Evolutionary conservation across 768 basidiomycete species (phyloP).

Genomic region (Naganishia onofrii): DNA sequence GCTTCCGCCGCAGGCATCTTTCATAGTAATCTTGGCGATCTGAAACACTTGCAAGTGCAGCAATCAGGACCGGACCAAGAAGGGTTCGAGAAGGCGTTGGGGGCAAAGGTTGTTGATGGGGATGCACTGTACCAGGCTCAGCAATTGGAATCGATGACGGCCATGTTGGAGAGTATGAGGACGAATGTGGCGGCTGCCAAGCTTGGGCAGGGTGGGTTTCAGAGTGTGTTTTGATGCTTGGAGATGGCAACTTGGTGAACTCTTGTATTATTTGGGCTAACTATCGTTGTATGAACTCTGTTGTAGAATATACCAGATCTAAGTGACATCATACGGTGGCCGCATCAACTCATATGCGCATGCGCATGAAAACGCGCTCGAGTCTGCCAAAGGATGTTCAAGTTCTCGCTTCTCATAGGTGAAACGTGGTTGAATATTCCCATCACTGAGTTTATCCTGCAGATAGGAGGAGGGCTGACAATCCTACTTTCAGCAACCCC

Average conservation of each 20-base stretch:
- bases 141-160: conserved; percentile 31
- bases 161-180: conserved; percentile 19
- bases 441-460: no score
- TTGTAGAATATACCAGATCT: background rate
- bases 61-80: conserved; percentile 31
- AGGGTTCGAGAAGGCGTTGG: conserved; percentile 40
- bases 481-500: no score
- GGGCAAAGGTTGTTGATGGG: conserved; percentile 38
- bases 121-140: conserved; percentile 40
- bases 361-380: background rate
- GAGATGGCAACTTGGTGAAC: background rate
- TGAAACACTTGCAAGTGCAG: conserved; percentile 16
- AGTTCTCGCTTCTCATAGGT: background rate
- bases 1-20: conserved; percentile 50
- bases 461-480: no score
- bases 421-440: background rate
- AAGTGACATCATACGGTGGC: background rate
- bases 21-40: conserved; percentile 41
- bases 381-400: background rate
- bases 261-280: background rate
- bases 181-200: background rate
- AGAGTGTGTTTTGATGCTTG: conserved; percentile 11
- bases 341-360: background rate
- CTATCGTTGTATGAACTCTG: background rate
- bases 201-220: background rate